These are phyloP conservation scores for Microcyclosporella mali DNA, from an alignment of 2,329 filamentous ascomycete genomes.

Conservation along the genomic window DNA sequence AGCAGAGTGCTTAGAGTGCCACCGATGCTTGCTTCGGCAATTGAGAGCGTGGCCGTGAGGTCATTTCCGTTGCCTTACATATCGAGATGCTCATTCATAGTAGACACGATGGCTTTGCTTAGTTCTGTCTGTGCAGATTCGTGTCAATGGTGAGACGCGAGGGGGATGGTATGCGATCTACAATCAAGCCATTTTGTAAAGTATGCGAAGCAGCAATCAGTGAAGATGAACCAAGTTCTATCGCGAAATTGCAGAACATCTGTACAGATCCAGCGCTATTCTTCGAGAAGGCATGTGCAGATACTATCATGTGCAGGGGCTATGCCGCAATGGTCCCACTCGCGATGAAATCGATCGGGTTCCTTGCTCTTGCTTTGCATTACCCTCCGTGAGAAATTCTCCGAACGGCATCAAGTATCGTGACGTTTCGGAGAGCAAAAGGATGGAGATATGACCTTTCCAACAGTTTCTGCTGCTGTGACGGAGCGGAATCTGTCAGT, in stretches of 20 bases:
- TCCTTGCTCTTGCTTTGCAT: conserved; percentile 34
- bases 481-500: no score
- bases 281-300: conserved; percentile 30
- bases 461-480: conserved; percentile 1
- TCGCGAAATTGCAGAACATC: conserved; percentile 29
- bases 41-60: background rate
- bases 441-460: conserved; percentile 24
- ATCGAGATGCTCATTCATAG: conserved; percentile 50
- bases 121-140: conserved; percentile 17
- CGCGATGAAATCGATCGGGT: conserved; percentile 31
- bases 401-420: conserved; percentile 35
- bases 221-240: conserved; percentile 38
- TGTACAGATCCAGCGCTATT: conserved; percentile 19
- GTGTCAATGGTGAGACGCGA: no score
- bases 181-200: conserved; percentile 45
- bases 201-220: conserved; percentile 31
- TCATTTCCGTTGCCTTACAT: conserved; percentile 34
- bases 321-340: conserved; percentile 29
- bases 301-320: conserved; percentile 32
- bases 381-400: conserved; percentile 35
- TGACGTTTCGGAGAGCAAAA: conserved; percentile 32
- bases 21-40: conserved; percentile 27
- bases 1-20: conserved; percentile 44
- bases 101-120: conserved; percentile 43
- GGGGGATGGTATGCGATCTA: no score